These are phyloP conservation scores for Lentinula lateritia DNA, from an alignment of 768 basidiomycete genomes.

Conservation along the genomic window DNA sequence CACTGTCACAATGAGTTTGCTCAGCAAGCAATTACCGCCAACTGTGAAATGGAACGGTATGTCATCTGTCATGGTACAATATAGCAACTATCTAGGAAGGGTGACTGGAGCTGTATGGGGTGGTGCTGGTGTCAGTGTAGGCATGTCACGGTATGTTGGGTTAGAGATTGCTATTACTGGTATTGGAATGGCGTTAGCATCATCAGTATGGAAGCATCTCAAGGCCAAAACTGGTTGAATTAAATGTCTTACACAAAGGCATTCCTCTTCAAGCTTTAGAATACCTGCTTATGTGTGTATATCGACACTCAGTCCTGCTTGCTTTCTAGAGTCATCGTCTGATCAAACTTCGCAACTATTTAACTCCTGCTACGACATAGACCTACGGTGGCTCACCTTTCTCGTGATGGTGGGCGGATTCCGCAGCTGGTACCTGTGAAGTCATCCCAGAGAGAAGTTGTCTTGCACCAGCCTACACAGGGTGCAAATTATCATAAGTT, in stretches of 20 bases:
- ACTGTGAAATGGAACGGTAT: slow-evolving; percentile 48
- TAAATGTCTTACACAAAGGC: background rate
- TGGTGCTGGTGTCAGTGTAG: slow-evolving; percentile 42
- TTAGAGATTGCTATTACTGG: slow-evolving; percentile 58
- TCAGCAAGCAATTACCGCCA: slow-evolving; percentile 64
- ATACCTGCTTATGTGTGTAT: no score
- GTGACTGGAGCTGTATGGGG: slow-evolving; percentile 66
- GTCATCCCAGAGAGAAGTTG: no score
- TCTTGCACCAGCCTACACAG: no score
- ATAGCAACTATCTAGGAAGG: slow-evolving; percentile 63
- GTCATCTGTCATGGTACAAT: slow-evolving; percentile 57
- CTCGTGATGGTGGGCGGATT: no score
- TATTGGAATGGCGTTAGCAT: slow-evolving; percentile 49
- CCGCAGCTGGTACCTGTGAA: no score
- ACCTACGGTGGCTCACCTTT: no score
- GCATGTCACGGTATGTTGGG: slow-evolving; percentile 53
- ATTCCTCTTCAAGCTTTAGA: no score
- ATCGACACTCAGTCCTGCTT: no score
- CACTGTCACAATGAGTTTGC: slow-evolving; percentile 59
- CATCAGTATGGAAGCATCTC: slow-evolving; percentile 53
- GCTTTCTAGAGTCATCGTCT: no score
- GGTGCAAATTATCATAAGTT: no score
- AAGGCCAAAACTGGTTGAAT: slow-evolving; percentile 59
- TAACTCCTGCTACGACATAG: no score
- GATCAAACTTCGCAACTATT: no score